Percentiles rank a stretch among this genome's conserved stretches.
phyloP scores from a whole-genome alignment of 192 early-diverging fungal genomes.

The Coemansia sp. region DNA sequence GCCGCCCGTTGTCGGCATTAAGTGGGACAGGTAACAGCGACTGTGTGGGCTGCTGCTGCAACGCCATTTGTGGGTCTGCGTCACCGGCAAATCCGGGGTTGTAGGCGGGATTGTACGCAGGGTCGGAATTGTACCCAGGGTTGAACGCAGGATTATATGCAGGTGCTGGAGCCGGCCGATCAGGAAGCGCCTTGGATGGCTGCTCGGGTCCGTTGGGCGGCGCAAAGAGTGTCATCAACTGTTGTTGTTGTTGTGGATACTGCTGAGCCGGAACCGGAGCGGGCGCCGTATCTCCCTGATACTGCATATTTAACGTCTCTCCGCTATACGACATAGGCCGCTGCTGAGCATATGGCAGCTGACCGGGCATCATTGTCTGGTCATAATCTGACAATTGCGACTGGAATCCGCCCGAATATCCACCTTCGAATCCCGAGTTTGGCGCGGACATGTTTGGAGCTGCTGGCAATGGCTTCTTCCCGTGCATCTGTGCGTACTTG shows the following conservation, averaged over 20 bases:
- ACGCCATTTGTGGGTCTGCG: slow-evolving; percentile 6
- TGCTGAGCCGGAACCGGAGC: slow-evolving; percentile 6
- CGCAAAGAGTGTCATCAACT: slow-evolving; percentile 42
- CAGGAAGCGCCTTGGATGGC: slow-evolving; percentile 17
- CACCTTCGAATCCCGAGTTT: neutral
- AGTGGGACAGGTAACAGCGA: slow-evolving; percentile 7
- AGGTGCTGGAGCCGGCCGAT: slow-evolving; percentile 16
- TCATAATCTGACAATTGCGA: slow-evolving; percentile 16
- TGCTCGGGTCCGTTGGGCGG: slow-evolving; percentile 22
- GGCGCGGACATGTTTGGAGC: slow-evolving; percentile 20
- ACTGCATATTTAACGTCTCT: slow-evolving; percentile 19
- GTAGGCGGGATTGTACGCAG: slow-evolving; percentile 23
- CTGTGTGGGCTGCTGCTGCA: slow-evolving; percentile 4
- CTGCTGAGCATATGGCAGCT: slow-evolving; percentile 17
- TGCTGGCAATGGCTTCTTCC: slow-evolving; percentile 43
- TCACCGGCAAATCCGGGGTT: slow-evolving; percentile 23
- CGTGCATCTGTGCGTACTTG: slow-evolving; percentile 50
- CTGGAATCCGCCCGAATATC: slow-evolving; percentile 5
- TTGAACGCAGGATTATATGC: slow-evolving; percentile 31
- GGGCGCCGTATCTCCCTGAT: slow-evolving; percentile 11
- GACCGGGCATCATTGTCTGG: slow-evolving; percentile 48
- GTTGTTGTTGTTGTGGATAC: slow-evolving; percentile 16
- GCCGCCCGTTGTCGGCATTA: neutral
- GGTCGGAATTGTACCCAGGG: slow-evolving; percentile 33
- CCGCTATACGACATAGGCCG: slow-evolving; percentile 19